Conservation (phyloP, 2,329 filamentous ascomycete species). For the Hypoxylon sp. region DNA sequence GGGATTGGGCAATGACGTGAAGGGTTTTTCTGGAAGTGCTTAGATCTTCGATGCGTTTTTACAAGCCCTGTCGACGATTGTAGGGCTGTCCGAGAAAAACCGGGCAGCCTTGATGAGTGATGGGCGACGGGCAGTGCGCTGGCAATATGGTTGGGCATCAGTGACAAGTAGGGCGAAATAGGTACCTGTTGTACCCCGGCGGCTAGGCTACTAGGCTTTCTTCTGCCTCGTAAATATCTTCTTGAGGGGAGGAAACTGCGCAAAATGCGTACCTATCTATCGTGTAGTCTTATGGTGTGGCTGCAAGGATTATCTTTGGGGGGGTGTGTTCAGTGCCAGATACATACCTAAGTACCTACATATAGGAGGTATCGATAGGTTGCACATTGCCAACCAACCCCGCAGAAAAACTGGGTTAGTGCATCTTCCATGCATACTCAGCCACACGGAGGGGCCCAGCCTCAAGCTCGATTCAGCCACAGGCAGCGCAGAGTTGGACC, state of each 20-base stretch:
- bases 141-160: conserved; percentile 53
- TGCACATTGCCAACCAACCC: conserved; percentile 17
- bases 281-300: conserved; percentile 21
- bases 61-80: conserved; percentile 21
- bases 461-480: conserved; percentile 1
- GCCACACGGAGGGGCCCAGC: conserved; percentile 5
- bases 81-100: conserved; percentile 39
- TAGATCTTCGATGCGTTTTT: conserved; percentile 41
- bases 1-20: conserved; percentile 42
- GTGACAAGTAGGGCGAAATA: conserved; percentile 24
- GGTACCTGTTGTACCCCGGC: conserved; percentile 10
- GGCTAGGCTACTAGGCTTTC: neutral
- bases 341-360: conserved; percentile 21
- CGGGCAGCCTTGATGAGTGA: conserved; percentile 42
- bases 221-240: neutral
- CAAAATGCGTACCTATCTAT: conserved; percentile 11
- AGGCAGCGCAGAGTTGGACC: neutral
- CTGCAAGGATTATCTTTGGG: conserved; percentile 21
- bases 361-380: conserved; percentile 21
- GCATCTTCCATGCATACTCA: conserved; percentile 1
- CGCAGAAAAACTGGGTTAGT: neutral
- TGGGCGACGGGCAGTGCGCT: conserved; percentile 48
- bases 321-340: conserved; percentile 24
- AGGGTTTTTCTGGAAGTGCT: conserved; percentile 38
- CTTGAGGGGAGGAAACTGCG: conserved; percentile 20